A percentile compares a stretch with the other conserved stretches of the same genome.
phyloP scores from a whole-genome alignment of 73 alveolate genomes.

The Symbiodinium natans region DNA sequence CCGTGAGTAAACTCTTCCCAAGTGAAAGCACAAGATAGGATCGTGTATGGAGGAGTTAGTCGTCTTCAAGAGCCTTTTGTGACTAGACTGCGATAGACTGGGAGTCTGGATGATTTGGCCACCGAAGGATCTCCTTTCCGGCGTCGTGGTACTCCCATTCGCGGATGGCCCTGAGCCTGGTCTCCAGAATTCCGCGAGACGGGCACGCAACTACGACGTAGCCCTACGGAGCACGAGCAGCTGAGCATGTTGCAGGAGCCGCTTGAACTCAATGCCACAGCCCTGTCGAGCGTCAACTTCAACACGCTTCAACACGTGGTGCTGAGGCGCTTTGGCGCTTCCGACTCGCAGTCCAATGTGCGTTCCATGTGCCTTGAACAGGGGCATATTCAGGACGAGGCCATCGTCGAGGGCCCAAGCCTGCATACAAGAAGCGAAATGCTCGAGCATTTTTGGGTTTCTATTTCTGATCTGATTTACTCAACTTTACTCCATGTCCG shows the following conservation, averaged over 20 bases:
- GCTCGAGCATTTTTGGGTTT: background rate
- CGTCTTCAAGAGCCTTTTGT: no score
- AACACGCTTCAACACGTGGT: background rate
- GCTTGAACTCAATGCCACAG: conserved; percentile 90
- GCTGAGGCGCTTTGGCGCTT: background rate
- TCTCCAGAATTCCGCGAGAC: background rate
- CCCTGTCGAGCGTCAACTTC: background rate
- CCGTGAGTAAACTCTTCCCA: no score
- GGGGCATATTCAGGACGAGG: conserved; percentile 76
- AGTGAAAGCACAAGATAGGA: no score
- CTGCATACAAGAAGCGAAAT: no score
- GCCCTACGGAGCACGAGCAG: background rate
- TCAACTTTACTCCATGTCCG: background rate
- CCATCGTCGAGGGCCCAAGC: conserved; percentile 92
- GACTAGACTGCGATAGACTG: no score
- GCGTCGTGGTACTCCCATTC: conserved; percentile 92
- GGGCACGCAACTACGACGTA: background rate
- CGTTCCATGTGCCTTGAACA: conserved; percentile 20
- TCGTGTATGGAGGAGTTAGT: no score
- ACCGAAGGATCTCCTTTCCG: conserved; percentile 89
- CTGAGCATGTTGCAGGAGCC: conserved; percentile 42
- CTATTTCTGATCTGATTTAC: background rate
- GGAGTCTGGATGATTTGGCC: no score
- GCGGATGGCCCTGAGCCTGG: conserved; percentile 80
- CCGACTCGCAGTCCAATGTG: background rate